Conservation (phyloP, 2,329 filamentous ascomycete species). For the Lachnellula hyalina region DNA sequence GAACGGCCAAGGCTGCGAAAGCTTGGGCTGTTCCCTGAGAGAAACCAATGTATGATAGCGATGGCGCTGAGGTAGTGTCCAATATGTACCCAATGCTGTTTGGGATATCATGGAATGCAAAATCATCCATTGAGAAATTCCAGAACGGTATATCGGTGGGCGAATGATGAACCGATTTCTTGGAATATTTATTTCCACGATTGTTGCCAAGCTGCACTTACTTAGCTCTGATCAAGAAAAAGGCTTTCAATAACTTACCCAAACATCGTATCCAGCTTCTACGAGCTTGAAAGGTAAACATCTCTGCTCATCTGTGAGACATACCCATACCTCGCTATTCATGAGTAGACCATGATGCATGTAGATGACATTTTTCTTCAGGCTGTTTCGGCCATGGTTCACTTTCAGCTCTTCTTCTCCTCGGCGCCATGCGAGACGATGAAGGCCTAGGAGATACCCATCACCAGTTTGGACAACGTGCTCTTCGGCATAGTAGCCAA, state of each 20-base stretch:
- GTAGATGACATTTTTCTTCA: constrained; percentile 83
- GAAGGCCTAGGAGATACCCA: constrained; percentile 86
- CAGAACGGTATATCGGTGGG: constrained; percentile 78
- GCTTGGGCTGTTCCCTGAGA: constrained; percentile 96
- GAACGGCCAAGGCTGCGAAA: constrained; percentile 87
- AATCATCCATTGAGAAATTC: constrained; percentile 98
- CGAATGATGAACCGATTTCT: constrained; percentile 75
- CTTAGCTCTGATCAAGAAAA: constrained; percentile 18
- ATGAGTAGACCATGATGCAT: constrained; percentile 94
- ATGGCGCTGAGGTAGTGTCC: constrained; percentile 72
- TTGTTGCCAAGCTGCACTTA: constrained; percentile 80
- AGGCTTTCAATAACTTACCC: constrained; percentile 50
- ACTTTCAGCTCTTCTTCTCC: constrained; percentile 76
- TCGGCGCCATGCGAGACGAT: constrained; percentile 76
- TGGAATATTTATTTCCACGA: constrained; percentile 97
- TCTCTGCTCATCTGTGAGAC: constrained; percentile 77
- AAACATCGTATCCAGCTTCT: constrained; percentile 91
- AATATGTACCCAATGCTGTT: constrained; percentile 92
- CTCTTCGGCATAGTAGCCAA: constrained; percentile 90
- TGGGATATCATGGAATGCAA: constrained; percentile 95
- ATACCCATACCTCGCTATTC: constrained; percentile 99
- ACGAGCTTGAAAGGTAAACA: constrained; percentile 86
- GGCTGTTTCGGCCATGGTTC: constrained; percentile 62
- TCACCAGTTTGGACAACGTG: constrained; percentile 93
- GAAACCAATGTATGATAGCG: constrained; percentile 93